phyloP scores from a whole-genome alignment of 139 green algal genomes.

The Micractinium sp. region DNA sequence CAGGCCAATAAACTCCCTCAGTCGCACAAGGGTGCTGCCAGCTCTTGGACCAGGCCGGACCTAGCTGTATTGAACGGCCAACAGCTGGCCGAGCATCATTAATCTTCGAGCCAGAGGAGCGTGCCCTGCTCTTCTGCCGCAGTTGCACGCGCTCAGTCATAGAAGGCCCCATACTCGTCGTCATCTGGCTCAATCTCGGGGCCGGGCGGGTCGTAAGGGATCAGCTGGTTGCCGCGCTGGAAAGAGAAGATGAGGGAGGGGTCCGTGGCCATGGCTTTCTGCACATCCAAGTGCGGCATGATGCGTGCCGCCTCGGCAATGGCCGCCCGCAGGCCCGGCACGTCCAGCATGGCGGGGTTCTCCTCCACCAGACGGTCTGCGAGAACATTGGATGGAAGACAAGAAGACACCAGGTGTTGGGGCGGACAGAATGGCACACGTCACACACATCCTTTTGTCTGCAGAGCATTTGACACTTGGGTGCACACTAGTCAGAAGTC shows the following conservation, averaged over 20 bases:
- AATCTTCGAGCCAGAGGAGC: too few relatives aligned
- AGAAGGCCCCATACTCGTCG: conserved; percentile 51
- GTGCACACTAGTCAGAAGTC: too few relatives aligned
- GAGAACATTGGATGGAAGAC: not conserved
- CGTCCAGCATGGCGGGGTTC: conserved; percentile 71
- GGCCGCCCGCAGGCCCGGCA: conserved; percentile 65
- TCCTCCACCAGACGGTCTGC: conserved; percentile 65
- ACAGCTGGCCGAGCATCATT: too few relatives aligned
- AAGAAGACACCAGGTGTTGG: too few relatives aligned
- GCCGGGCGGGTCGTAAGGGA: conserved; percentile 46
- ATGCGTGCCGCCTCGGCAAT: conserved; percentile 62
- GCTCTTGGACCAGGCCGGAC: too few relatives aligned
- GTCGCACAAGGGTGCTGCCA: too few relatives aligned
- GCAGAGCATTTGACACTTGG: not conserved
- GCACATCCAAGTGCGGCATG: conserved; percentile 64
- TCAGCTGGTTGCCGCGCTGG: conserved; percentile 71
- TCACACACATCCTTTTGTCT: not conserved
- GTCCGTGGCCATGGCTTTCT: conserved; percentile 60
- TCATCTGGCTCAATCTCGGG: conserved; percentile 27
- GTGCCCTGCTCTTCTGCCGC: too few relatives aligned
- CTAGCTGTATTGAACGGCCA: too few relatives aligned
- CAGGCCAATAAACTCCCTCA: too few relatives aligned
- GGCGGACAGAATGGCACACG: too few relatives aligned
- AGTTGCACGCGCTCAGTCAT: not conserved
- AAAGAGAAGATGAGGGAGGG: conserved; percentile 78